Evolutionary conservation across 2,329 filamentous ascomycete species (phyloP).

Genomic region (Penicillium sp.): DNA sequence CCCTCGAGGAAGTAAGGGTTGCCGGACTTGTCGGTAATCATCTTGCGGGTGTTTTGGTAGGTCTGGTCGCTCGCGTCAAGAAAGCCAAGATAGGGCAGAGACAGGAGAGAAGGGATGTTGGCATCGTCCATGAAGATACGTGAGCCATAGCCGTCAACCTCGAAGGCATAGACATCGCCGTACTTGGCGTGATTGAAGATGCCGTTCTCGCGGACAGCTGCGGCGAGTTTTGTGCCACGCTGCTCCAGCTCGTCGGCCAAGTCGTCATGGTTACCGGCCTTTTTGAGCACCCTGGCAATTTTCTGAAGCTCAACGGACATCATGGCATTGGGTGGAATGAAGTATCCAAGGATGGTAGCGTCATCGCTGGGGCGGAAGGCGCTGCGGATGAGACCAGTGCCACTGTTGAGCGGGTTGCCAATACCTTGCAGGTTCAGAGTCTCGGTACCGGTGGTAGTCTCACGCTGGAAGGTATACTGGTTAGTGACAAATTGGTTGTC

Average conservation of each 20-base stretch:
- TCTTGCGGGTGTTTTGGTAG: conserved; percentile 85
- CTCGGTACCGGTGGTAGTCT: conserved; percentile 80
- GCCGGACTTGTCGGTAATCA: conserved; percentile 69
- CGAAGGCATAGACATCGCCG: conserved; percentile 62
- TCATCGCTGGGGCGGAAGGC: conserved; percentile 96
- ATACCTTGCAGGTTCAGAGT: conserved; percentile 78
- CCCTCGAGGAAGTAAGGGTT: conserved; percentile 91
- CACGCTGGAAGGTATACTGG: conserved; percentile 81
- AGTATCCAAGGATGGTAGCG: conserved; percentile 88
- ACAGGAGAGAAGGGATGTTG: conserved; percentile 61
- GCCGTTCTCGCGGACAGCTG: conserved; percentile 81
- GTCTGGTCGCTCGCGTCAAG: conserved; percentile 59
- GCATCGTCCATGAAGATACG: conserved; percentile 65
- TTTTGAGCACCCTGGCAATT: conserved; percentile 66
- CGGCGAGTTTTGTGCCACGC: conserved; percentile 64
- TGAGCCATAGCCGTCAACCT: conserved; percentile 64
- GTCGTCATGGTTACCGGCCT: conserved; percentile 53
- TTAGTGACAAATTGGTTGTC: conserved; percentile 67
- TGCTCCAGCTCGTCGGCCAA: conserved; percentile 51
- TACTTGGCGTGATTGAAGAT: conserved; percentile 55
- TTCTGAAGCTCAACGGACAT: conserved; percentile 85
- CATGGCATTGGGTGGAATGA: conserved; percentile 94
- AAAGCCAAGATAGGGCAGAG: conserved; percentile 60
- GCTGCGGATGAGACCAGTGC: conserved; percentile 81
- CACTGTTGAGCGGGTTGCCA: conserved; percentile 85